Evolutionary conservation across 768 basidiomycete species (phyloP).

Genomic region (Rhizopogon vulgaris): DNA sequence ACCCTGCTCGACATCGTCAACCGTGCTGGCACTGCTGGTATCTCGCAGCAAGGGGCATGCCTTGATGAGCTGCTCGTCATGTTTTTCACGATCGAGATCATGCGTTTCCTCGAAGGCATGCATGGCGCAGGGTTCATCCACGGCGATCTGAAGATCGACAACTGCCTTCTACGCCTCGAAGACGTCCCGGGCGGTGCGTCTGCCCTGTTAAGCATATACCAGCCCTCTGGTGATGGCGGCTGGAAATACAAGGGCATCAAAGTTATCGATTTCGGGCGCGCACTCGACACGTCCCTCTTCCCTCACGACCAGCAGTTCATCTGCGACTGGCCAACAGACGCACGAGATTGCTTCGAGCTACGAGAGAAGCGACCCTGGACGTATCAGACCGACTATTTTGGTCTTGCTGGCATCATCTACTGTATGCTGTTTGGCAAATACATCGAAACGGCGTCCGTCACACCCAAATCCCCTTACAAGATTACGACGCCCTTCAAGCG

Average conservation of each 20-base stretch:
- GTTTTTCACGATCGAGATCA: slow-evolving; percentile 91
- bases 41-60: slow-evolving; percentile 74
- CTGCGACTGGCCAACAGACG: slow-evolving; percentile 86
- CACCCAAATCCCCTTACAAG: slow-evolving; percentile 41
- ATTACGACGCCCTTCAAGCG: slow-evolving; percentile 78
- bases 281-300: slow-evolving; percentile 82
- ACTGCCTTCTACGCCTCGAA: slow-evolving; percentile 90
- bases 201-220: slow-evolving; percentile 73
- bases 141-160: slow-evolving; percentile 98
- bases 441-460: slow-evolving; percentile 67
- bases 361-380: slow-evolving; percentile 83
- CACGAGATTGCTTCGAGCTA: slow-evolving; percentile 89
- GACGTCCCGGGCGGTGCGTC: slow-evolving; percentile 67
- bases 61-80: slow-evolving; percentile 91
- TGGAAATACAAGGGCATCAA: slow-evolving; percentile 88
- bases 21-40: slow-evolving; percentile 64
- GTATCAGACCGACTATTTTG: slow-evolving; percentile 93
- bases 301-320: slow-evolving; percentile 73
- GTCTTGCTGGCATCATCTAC: slow-evolving; percentile 90
- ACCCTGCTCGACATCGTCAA: slow-evolving; percentile 91
- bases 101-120: slow-evolving; percentile 76
- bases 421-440: slow-evolving; percentile 97
- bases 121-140: slow-evolving; percentile 87
- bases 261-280: slow-evolving; percentile 96
- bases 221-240: slow-evolving; percentile 70